Evolutionary conservation across 2,329 filamentous ascomycete species (phyloP), one percentile per base, ranked within the genome.

Genomic region (Biscogniauxia sp.): DNA sequence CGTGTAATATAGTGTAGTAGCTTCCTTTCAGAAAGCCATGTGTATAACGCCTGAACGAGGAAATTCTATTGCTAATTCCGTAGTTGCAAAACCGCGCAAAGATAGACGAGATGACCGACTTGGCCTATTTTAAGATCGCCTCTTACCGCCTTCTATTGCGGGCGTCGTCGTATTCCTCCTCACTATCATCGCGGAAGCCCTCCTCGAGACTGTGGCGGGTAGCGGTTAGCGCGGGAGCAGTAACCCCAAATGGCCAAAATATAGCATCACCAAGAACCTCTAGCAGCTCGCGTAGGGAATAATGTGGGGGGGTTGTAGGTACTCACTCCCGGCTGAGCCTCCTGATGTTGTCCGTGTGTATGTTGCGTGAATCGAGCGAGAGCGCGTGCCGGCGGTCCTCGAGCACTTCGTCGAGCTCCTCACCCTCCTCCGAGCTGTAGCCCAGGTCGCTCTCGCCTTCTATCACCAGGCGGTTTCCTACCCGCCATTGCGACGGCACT

Each of bases 291-390:
- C 9, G 19, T 15, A 8, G 20, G 26, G 50, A 57, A 55, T 19
- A 58, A 50, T 50, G 52, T 60, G 25, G 37, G 53, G 25, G n/a
- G n/a, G n/a, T n/a, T n/a, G n/a, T 15, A 58, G 20, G 56, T 11
- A 78, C 83, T 73, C 75, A 86, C 78, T 96, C 92, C 76, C 92
- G 82, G 73, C 91, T 94, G 63, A 96, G 70, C 64, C 92, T 82
- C 67, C 85, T 79, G 51, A 81, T 77, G 54, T 80, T 81, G 62
- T 86, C 83, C 53, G 76, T 75, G 53, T 72, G 69, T 58, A 72
- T 68, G 74, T 74, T 54, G 64, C 75, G 74, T 11, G 63, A 67
- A 60, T 72, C 70, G 32, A 76, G 72, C 62, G 77, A 77, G 25
- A 81, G 72, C 54, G 76, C 77, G 61, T 78, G 74, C 70, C 77